Percentiles rank a stretch among this genome's conserved stretches.
phyloP scores from a whole-genome alignment of 2,329 filamentous ascomycete genomes.

The Thielaviopsis euricoi region DNA sequence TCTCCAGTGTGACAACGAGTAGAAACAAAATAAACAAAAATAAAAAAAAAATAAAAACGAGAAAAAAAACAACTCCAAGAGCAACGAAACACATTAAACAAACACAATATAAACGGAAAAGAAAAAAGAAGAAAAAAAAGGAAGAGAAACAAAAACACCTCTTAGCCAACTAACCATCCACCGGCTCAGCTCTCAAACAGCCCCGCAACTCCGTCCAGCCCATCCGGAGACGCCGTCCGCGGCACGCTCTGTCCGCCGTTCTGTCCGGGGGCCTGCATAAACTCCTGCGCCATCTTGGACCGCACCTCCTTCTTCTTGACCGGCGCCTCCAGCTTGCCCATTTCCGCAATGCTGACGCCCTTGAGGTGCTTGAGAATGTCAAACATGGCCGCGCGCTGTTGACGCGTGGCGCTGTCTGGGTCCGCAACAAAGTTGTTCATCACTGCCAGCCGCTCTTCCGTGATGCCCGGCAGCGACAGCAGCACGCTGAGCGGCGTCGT shows the following conservation, averaged over 20 bases:
- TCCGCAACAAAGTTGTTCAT: conserved; percentile 45
- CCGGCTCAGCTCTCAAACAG: conserved; percentile 26
- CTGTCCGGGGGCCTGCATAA: conserved; percentile 38
- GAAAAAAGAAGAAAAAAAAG: background rate
- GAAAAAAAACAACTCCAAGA: background rate
- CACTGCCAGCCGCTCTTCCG: conserved; percentile 46
- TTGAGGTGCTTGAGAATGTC: conserved; percentile 75
- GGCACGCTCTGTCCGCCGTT: conserved; percentile 7
- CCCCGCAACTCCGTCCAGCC: conserved; percentile 36
- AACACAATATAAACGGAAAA: background rate
- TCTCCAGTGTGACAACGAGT: conserved; percentile 9
- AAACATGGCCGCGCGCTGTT: conserved; percentile 66
- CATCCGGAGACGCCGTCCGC: conserved; percentile 29
- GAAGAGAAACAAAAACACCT: background rate
- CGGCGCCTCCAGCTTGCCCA: conserved; percentile 60
- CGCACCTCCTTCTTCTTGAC: conserved; percentile 29
- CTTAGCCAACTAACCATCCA: background rate
- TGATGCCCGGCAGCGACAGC: conserved; percentile 64
- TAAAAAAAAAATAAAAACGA: conserved; percentile 4
- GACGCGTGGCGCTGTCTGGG: conserved; percentile 45
- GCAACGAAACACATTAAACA: background rate
- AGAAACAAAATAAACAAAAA: conserved; percentile 10
- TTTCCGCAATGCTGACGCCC: conserved; percentile 82
- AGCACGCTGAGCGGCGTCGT: conserved; percentile 58
- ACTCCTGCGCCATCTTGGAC: conserved; percentile 48